Evolutionary conservation across 768 basidiomycete genomes (phyloP).

Genomic region (Chalciporus piperatus): DNA sequence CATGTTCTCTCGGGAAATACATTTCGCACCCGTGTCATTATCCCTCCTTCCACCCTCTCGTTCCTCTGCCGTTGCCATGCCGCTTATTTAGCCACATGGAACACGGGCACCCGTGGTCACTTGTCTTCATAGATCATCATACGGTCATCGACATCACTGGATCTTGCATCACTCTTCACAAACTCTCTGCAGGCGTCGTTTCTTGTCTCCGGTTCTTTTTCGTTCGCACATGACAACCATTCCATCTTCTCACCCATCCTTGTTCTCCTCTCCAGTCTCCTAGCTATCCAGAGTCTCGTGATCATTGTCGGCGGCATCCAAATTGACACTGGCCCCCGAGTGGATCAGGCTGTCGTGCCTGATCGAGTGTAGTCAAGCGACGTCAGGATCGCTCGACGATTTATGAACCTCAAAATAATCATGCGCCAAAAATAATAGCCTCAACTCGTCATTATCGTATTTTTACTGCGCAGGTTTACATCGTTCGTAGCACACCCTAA

Average conservation of each 20-base stretch:
- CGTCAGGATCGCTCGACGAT: conserved; percentile 17
- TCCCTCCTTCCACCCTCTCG: conserved; percentile 13
- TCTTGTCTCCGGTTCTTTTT: conserved; percentile 1
- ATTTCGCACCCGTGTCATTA: conserved; percentile 13
- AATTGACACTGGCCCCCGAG: conserved; percentile 7
- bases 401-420: conserved; percentile 24
- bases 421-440: conserved; percentile 34
- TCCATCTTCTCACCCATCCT: neutral
- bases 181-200: neutral
- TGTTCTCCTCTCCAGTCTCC: neutral
- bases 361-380: conserved; percentile 29
- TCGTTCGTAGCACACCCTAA: neutral
- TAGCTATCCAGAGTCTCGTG: conserved; percentile 12
- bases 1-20: conserved; percentile 20
- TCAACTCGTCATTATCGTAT: conserved; percentile 24
- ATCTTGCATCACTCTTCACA: neutral
- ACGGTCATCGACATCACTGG: neutral
- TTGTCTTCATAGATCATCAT: conserved; percentile 5
- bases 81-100: conserved; percentile 12
- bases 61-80: conserved; percentile 5
- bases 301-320: conserved; percentile 19
- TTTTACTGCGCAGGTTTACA: conserved; percentile 11
- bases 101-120: conserved; percentile 20
- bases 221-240: conserved; percentile 2
- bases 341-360: conserved; percentile 17